These are phyloP conservation scores for Candida ovalis DNA, from an alignment of 805 yeast genomes.

Conservation along the genomic window DNA sequence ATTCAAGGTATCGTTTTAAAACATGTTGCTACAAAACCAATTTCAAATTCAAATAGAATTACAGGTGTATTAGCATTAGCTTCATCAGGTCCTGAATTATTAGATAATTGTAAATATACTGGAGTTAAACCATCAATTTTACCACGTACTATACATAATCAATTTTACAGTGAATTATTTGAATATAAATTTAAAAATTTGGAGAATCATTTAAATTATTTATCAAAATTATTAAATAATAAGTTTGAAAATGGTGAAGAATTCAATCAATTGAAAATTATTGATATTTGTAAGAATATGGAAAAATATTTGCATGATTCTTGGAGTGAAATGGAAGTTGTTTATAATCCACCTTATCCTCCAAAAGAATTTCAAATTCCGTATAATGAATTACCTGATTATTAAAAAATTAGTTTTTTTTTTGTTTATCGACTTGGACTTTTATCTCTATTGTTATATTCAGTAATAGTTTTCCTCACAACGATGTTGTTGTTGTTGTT, in stretches of 20 bases:
- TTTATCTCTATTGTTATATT: neutral
- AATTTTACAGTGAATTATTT: constrained; percentile 32
- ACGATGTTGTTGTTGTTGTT: no score
- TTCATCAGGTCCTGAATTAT: constrained; percentile 23
- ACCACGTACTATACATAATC: constrained; percentile 29
- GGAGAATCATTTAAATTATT: constrained; percentile 20
- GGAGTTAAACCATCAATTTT: constrained; percentile 31
- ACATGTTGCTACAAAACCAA: constrained; percentile 46
- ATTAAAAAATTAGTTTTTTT: no score
- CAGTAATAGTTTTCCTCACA: no score
- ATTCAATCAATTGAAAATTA: constrained; percentile 27
- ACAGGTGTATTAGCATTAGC: constrained; percentile 28
- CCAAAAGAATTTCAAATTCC: constrained; percentile 19
- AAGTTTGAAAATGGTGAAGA: constrained; percentile 13
- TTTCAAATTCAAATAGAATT: constrained; percentile 31
- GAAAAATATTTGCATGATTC: constrained; percentile 27
- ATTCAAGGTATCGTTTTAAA: constrained; percentile 43
- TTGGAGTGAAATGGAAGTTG: constrained; percentile 31
- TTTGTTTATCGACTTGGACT: neutral
- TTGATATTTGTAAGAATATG: constrained; percentile 26
- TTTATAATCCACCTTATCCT: constrained; percentile 24
- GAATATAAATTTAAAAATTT: constrained; percentile 28
- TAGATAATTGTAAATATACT: constrained; percentile 30
- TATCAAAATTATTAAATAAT: constrained; percentile 17
- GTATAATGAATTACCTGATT: constrained; percentile 19